A percentile compares a stretch with the other conserved stretches of the same genome.
phyloP scores from a whole-genome alignment of 805 yeast genomes.

The Sugiyamaella marilandica region DNA sequence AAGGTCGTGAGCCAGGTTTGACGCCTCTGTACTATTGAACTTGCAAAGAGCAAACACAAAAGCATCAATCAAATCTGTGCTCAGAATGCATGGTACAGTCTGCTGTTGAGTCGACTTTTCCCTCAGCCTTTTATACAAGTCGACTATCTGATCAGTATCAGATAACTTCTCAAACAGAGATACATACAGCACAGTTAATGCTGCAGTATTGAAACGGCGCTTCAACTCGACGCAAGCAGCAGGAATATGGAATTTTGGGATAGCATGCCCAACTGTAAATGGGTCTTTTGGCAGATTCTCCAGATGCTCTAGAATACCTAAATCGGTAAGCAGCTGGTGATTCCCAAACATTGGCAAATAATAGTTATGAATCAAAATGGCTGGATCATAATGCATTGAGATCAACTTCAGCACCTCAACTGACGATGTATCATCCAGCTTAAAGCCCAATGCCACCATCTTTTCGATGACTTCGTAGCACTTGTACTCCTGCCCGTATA shows the following conservation, averaged over 20 bases:
- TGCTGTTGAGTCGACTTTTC: slow-evolving; percentile 4
- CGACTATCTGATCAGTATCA: slow-evolving; percentile 11
- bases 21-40: slow-evolving; percentile 7
- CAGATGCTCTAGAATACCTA: slow-evolving; percentile 17
- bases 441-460: slow-evolving; percentile 12
- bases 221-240: neutral
- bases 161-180: slow-evolving; percentile 24
- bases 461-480: slow-evolving; percentile 25
- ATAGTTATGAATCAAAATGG: slow-evolving; percentile 15
- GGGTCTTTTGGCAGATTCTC: neutral
- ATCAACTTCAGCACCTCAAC: slow-evolving; percentile 26
- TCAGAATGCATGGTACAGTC: neutral
- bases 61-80: slow-evolving; percentile 18
- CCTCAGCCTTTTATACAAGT: slow-evolving; percentile 18
- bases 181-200: slow-evolving; percentile 25
- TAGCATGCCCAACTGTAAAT: neutral
- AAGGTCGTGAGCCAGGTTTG: slow-evolving; percentile 21
- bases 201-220: neutral
- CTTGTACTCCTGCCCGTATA: slow-evolving; percentile 25
- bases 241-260: neutral
- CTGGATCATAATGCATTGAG: slow-evolving; percentile 21
- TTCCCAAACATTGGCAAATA: slow-evolving; percentile 13
- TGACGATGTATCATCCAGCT: slow-evolving; percentile 19
- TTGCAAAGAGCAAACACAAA: slow-evolving; percentile 23
- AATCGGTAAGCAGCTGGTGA: slow-evolving; percentile 5